These are phyloP conservation scores for Geosmithia morbida DNA, from an alignment of 2,329 filamentous ascomycete species.

Conservation along the genomic window DNA sequence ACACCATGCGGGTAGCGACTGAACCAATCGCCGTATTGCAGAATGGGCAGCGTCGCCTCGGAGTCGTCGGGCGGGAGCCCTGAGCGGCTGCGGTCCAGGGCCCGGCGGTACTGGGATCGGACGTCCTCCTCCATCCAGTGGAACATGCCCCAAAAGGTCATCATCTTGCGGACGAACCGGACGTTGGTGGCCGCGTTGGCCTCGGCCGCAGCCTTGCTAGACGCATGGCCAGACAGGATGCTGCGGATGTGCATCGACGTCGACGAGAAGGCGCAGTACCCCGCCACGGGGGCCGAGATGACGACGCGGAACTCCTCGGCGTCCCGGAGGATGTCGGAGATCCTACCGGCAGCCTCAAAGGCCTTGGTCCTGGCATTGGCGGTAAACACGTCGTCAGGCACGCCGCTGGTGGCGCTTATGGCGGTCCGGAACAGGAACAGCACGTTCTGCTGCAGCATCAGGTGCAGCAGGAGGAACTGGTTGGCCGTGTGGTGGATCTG, in stretches of 20 bases:
- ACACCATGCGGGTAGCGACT: constrained; percentile 88
- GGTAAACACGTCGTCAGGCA: constrained; percentile 45
- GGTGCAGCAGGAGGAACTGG: constrained; percentile 86
- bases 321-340: constrained; percentile 72
- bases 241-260: constrained; percentile 91
- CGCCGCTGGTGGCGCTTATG: constrained; percentile 19
- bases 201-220: constrained; percentile 65
- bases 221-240: constrained; percentile 71
- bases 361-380: constrained; percentile 61
- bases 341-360: constrained; percentile 70
- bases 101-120: constrained; percentile 73
- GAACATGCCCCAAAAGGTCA: constrained; percentile 97
- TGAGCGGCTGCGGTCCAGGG: constrained; percentile 64
- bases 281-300: constrained; percentile 81
- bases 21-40: constrained; percentile 98
- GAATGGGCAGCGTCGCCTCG: constrained; percentile 47
- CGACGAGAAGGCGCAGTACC: constrained; percentile 87
- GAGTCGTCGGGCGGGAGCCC: constrained; percentile 38
- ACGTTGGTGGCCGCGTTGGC: constrained; percentile 78
- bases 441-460: constrained; percentile 77
- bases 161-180: constrained; percentile 85
- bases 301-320: constrained; percentile 53
- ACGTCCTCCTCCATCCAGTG: constrained; percentile 92
- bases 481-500: constrained; percentile 75
- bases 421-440: constrained; percentile 85